These are phyloP conservation scores for Boechera divaricarpa DNA, from an alignment of 345 rosid genomes.

Conservation along the genomic window DNA sequence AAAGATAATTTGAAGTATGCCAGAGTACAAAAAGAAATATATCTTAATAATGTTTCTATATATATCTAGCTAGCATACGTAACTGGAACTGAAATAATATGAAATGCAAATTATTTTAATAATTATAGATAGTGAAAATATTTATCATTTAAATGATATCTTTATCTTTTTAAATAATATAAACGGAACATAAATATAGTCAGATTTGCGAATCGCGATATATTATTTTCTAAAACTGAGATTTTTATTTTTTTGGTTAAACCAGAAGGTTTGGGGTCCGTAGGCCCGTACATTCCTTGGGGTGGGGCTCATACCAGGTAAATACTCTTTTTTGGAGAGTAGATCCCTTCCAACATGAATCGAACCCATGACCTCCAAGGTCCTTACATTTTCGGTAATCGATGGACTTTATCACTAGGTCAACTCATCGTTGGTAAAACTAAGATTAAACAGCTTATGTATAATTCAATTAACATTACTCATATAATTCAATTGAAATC, in stretches of 20 bases:
- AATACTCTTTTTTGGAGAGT: no score
- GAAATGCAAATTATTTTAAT: not conserved
- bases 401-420: no score
- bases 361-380: no score
- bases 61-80: not conserved
- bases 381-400: no score
- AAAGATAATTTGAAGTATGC: conserved; percentile 8
- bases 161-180: not conserved
- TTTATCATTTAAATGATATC: not conserved
- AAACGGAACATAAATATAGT: not conserved
- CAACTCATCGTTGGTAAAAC: not conserved
- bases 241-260: no score
- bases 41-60: not conserved
- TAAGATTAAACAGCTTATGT: not conserved
- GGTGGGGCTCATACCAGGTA: no score
- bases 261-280: no score
- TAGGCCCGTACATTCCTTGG: no score
- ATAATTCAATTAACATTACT: not conserved
- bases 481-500: not conserved
- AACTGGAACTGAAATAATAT: not conserved
- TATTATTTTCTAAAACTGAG: not conserved
- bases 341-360: no score
- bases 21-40: not conserved
- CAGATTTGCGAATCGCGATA: not conserved
- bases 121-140: not conserved